Conservation (phyloP, 1,284 basidiomycete species). For the Malassezia psittaci region DNA sequence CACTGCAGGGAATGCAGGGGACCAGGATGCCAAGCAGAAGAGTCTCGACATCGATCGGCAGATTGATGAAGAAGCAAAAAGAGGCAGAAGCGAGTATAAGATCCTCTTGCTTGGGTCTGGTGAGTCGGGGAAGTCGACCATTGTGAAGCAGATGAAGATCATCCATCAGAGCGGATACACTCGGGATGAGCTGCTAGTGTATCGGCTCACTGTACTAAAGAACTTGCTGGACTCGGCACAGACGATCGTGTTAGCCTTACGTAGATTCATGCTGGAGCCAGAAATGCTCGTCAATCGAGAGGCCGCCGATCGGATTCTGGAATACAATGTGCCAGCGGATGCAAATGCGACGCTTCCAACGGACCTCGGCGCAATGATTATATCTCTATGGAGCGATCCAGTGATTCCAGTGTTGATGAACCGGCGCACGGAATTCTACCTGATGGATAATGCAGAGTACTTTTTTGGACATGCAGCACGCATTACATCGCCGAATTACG, state of each 20-base stretch:
- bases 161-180: constrained; percentile 91
- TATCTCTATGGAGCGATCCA: constrained; percentile 79
- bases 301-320: constrained; percentile 55
- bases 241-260: constrained; percentile 75
- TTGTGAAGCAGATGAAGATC: constrained; percentile 99
- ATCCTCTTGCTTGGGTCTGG: constrained; percentile 75
- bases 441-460: constrained; percentile 91
- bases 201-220: constrained; percentile 60
- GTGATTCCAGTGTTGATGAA: constrained; percentile 78
- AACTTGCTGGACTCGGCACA: constrained; percentile 59
- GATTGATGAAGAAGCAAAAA: constrained; percentile 54
- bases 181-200: constrained; percentile 66
- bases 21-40: constrained; percentile 39
- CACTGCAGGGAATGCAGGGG: constrained; percentile 57
- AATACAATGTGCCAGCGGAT: constrained; percentile 40
- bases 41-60: constrained; percentile 53
- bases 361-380: constrained; percentile 60
- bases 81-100: constrained; percentile 83
- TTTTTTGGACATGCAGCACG: constrained; percentile 78
- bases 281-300: constrained; percentile 60
- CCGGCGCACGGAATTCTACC: constrained; percentile 75
- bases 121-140: constrained; percentile 85
- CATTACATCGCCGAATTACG: constrained; percentile 68
- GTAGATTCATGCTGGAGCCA: constrained; percentile 77
- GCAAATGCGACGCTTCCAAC: constrained; percentile 47